Evolutionary conservation across 2,329 filamentous ascomycete genomes (phyloP).

Genomic region (Scedosporium minutisporum): DNA sequence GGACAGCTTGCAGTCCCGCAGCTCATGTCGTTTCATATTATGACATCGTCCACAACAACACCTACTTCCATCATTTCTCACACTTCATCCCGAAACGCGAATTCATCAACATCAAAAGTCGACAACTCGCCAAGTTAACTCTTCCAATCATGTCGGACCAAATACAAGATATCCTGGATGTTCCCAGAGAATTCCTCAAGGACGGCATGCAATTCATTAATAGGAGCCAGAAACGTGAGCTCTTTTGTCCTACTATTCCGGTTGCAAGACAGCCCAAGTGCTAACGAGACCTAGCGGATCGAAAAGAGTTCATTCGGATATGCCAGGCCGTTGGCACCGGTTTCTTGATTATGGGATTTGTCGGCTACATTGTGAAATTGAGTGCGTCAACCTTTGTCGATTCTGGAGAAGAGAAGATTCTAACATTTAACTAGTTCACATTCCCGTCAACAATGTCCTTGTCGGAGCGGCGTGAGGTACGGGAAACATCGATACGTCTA

Average conservation of each 20-base stretch:
- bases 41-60: too few species aligned
- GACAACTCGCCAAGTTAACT: not conserved
- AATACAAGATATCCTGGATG: constrained; percentile 60
- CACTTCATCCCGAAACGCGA: too few species aligned
- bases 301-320: constrained; percentile 33
- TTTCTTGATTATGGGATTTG: constrained; percentile 61
- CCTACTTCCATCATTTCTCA: too few species aligned
- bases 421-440: constrained; percentile 42
- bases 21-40: too few species aligned
- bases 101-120: too few species aligned
- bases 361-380: constrained; percentile 62
- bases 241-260: not conserved
- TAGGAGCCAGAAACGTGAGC: constrained; percentile 52
- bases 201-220: constrained; percentile 54
- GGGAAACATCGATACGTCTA: not conserved
- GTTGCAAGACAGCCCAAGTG: not conserved
- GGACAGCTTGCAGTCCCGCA: too few species aligned
- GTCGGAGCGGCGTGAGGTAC: constrained; percentile 52
- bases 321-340: constrained; percentile 56
- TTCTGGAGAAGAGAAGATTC: not conserved
- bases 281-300: constrained; percentile 22
- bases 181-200: constrained; percentile 55
- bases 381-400: constrained; percentile 31
- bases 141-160: constrained; percentile 50
- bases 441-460: constrained; percentile 61